phyloP scores from a whole-genome alignment of 75 land plant species.

The Pseudotsuga menziesii region DNA sequence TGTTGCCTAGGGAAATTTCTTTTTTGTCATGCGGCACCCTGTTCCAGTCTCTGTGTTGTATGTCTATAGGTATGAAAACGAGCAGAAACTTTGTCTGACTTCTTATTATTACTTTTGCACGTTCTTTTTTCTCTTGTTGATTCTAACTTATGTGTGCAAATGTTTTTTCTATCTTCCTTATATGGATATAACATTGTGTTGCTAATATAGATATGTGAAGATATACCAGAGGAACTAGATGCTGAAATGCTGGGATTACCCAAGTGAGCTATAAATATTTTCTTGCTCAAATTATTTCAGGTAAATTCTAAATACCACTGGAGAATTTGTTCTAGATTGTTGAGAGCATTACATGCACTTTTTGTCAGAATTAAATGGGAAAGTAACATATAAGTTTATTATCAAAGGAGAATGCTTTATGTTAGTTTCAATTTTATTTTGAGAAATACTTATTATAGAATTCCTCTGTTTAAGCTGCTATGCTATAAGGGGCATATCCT shows the following conservation, averaged over 20 bases:
- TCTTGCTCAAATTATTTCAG: slow-evolving; percentile 86
- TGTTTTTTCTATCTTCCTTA: no score
- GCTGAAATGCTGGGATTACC: slow-evolving; percentile 75
- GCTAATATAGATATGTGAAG: slow-evolving; percentile 80
- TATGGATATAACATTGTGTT: background rate
- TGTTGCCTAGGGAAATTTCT: background rate
- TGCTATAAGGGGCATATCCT: no score
- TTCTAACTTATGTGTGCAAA: background rate
- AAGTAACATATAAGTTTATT: background rate
- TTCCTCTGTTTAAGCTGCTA: no score
- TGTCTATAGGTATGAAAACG: no score
- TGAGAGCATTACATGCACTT: slow-evolving; percentile 1
- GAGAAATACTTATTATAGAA: no score
- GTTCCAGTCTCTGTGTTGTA: no score
- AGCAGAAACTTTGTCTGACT: no score
- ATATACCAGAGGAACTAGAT: slow-evolving; percentile 83
- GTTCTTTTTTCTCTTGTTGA: background rate
- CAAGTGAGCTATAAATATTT: slow-evolving; percentile 78
- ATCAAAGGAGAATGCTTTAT: background rate
- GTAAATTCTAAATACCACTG: slow-evolving; percentile 26
- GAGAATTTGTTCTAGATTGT: background rate
- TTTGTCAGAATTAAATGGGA: background rate
- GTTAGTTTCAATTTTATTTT: background rate
- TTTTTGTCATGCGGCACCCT: no score
- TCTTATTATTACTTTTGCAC: no score